phyloP scores from a whole-genome alignment of 1,284 basidiomycete genomes.

The Trichosporon sp. region DNA sequence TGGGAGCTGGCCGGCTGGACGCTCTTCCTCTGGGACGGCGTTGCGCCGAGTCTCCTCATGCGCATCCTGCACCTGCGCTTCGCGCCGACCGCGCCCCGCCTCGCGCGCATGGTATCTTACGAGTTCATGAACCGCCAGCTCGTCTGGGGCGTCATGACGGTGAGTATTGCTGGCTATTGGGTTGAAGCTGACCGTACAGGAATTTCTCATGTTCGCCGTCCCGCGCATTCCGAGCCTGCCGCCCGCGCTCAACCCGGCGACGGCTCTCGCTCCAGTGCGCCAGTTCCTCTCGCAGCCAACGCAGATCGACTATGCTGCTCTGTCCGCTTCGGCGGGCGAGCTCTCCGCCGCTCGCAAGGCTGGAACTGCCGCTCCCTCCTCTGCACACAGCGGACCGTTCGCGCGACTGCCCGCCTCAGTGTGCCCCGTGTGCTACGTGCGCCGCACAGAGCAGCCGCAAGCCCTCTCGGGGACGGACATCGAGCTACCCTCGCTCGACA shows the following conservation, averaged over 20 bases:
- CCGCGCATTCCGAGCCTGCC: slow-evolving; percentile 72
- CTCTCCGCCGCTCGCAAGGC: slow-evolving; percentile 29
- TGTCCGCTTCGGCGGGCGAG: slow-evolving; percentile 21
- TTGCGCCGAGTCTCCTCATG: slow-evolving; percentile 83
- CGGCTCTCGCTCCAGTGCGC: slow-evolving; percentile 46
- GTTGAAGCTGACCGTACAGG: slow-evolving; percentile 61
- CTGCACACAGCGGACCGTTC: slow-evolving; percentile 47
- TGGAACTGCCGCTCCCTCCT: slow-evolving; percentile 19
- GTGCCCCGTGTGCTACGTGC: slow-evolving; percentile 58
- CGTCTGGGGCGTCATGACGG: slow-evolving; percentile 98
- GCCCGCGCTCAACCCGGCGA: slow-evolving; percentile 62
- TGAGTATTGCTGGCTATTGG: slow-evolving; percentile 57
- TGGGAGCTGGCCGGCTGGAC: slow-evolving; percentile 74
- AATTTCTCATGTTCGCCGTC: slow-evolving; percentile 90
- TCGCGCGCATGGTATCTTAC: slow-evolving; percentile 87
- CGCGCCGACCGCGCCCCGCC: slow-evolving; percentile 70
- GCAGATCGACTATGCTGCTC: slow-evolving; percentile 40
- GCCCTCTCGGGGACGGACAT: slow-evolving; percentile 37
- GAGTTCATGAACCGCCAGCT: slow-evolving; percentile 99
- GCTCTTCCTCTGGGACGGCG: slow-evolving; percentile 82
- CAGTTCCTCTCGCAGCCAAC: slow-evolving; percentile 37
- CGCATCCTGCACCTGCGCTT: slow-evolving; percentile 78
- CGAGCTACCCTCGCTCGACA: slow-evolving; percentile 27
- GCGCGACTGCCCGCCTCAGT: slow-evolving; percentile 49
- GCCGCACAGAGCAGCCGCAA: slow-evolving; percentile 36